Conservation (phyloP, 805 yeast species). For the Starmerella lactis-condensi region DNA sequence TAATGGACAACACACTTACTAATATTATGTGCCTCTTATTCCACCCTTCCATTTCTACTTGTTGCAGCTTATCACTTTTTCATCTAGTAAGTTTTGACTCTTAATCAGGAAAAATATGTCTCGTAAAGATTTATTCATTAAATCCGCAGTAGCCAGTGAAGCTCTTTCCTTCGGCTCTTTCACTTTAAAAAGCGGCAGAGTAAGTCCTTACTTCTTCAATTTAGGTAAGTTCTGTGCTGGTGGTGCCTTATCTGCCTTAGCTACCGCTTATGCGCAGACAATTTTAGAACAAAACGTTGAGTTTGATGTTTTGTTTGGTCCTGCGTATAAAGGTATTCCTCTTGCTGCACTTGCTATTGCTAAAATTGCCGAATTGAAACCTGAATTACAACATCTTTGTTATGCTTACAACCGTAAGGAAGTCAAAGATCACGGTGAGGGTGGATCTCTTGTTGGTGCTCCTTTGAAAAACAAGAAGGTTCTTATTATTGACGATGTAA, state of each 20-base stretch:
- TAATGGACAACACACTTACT: no score
- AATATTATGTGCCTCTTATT: no score
- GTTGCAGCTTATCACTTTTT: no score
- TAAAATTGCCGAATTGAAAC: constrained; percentile 73
- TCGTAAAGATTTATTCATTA: constrained; percentile 37
- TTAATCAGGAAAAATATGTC: no score
- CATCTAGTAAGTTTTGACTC: no score
- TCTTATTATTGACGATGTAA: constrained; percentile 85
- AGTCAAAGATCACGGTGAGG: constrained; percentile 93
- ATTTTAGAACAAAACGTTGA: constrained; percentile 65
- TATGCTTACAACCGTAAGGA: constrained; percentile 87
- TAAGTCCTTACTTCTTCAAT: constrained; percentile 92
- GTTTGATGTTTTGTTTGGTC: constrained; percentile 86
- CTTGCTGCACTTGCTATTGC: constrained; percentile 84
- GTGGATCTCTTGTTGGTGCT: constrained; percentile 85
- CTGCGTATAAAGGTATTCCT: constrained; percentile 96
- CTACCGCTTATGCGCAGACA: constrained; percentile 74
- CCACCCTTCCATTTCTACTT: no score
- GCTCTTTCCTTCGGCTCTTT: constrained; percentile 78
- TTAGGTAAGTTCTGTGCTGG: constrained; percentile 81
- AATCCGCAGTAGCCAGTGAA: constrained; percentile 59
- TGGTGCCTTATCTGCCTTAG: constrained; percentile 55
- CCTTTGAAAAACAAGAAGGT: constrained; percentile 51
- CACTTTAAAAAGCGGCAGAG: constrained; percentile 80
- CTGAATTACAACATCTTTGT: constrained; percentile 45